These are phyloP conservation scores for Geotrichum ghanense DNA, from an alignment of 805 yeast genomes.

Conservation along the genomic window DNA sequence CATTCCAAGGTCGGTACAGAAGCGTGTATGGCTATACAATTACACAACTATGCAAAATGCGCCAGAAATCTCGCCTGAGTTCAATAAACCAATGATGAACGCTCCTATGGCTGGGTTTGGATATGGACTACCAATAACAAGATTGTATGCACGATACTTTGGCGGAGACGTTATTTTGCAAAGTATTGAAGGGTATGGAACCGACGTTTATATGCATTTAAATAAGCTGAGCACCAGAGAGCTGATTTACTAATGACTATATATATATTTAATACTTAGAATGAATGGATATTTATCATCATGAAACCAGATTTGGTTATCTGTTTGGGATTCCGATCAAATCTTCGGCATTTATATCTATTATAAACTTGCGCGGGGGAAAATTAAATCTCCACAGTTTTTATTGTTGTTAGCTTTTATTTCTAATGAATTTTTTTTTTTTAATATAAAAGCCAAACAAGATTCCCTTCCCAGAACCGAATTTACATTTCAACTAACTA, in stretches of 20 bases:
- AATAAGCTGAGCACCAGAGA: slow-evolving; percentile 53
- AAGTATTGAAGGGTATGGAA: slow-evolving; percentile 90
- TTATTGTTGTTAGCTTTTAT: no score
- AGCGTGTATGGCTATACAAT: slow-evolving; percentile 82
- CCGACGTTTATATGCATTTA: slow-evolving; percentile 81
- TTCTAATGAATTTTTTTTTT: no score
- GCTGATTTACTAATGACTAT: slow-evolving; percentile 2
- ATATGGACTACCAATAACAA: slow-evolving; percentile 77
- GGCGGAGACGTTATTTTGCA: slow-evolving; percentile 84
- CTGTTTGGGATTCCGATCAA: no score
- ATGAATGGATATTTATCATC: no score
- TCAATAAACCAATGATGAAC: slow-evolving; percentile 50
- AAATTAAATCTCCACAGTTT: no score
- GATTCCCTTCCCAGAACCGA: no score
- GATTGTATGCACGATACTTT: slow-evolving; percentile 79
- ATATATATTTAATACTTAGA: no score
- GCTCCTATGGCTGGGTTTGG: slow-evolving; percentile 96
- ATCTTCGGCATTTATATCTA: no score
- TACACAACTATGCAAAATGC: slow-evolving; percentile 76
- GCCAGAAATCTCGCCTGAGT: slow-evolving; percentile 51
- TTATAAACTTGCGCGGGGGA: no score
- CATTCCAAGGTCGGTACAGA: slow-evolving; percentile 74
- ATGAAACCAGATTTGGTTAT: no score
- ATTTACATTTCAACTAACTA: no score
- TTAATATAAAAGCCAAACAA: no score